A percentile compares a stretch with the other conserved stretches of the same genome.
phyloP scores from a whole-genome alignment of 768 basidiomycete genomes.

The Phallus indusiatus region DNA sequence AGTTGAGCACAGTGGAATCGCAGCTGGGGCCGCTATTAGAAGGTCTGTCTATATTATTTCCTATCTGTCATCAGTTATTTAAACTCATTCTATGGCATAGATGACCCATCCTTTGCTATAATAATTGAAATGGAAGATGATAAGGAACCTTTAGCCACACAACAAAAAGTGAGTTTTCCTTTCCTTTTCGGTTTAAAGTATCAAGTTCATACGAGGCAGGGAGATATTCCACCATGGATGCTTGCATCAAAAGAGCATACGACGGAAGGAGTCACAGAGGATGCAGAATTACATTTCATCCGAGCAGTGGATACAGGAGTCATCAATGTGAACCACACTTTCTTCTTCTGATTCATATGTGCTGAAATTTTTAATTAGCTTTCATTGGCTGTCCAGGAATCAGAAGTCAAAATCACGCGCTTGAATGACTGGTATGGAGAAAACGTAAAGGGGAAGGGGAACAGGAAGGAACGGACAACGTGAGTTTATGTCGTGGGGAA shows the following conservation, averaged over 20 bases:
- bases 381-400: conserved; percentile 73
- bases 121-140: conserved; percentile 73
- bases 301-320: conserved; percentile 79
- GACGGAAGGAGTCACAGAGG: conserved; percentile 52
- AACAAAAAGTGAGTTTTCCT: conserved; percentile 30
- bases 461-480: neutral
- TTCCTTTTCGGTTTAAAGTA: neutral
- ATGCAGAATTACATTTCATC: conserved; percentile 64
- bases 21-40: conserved; percentile 52
- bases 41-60: conserved; percentile 30
- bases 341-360: conserved; percentile 1
- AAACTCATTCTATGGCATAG: conserved; percentile 22
- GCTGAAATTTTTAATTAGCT: conserved; percentile 32
- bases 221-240: conserved; percentile 74
- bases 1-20: conserved; percentile 68
- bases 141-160: conserved; percentile 41
- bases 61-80: neutral
- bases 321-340: conserved; percentile 46
- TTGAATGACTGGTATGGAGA: conserved; percentile 3
- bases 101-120: conserved; percentile 72
- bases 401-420: conserved; percentile 50
- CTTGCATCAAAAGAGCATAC: conserved; percentile 64
- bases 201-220: neutral
- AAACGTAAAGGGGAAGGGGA: conserved; percentile 4
- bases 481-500: neutral